phyloP scores from a whole-genome alignment of 129 eudicot genomes.

The Helianthus tuberosus region DNA sequence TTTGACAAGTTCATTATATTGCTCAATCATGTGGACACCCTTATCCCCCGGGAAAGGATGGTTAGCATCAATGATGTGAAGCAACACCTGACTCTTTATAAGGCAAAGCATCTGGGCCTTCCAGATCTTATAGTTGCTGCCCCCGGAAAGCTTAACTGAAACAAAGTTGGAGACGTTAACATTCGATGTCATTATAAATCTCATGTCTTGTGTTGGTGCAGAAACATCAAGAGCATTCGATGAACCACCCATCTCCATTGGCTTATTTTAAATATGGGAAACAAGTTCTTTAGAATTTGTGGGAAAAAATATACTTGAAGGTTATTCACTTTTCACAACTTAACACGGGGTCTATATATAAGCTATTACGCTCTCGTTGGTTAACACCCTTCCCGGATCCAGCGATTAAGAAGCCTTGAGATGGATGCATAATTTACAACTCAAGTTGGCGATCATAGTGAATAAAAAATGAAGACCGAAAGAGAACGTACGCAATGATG shows the following conservation, averaged over 20 bases:
- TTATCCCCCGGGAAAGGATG: neutral
- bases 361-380: no score
- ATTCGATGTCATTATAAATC: neutral
- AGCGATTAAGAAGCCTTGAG: no score
- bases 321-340: no score
- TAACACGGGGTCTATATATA: no score
- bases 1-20: constrained; percentile 18
- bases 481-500: no score
- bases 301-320: no score
- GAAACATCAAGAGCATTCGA: neutral
- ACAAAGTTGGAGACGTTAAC: neutral
- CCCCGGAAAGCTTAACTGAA: neutral
- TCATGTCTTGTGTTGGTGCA: neutral
- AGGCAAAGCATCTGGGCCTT: neutral
- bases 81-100: neutral
- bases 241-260: neutral
- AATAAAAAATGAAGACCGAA: no score
- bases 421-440: no score
- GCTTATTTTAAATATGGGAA: no score
- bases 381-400: no score
- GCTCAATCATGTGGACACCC: neutral
- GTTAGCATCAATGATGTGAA: neutral
- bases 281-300: no score
- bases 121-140: neutral
- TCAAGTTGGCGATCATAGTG: no score